Evolutionary conservation across 176 grass and related monocot genomes (phyloP), one percentile per base, ranked within the genome.

Genomic region (Zizania latifolia): DNA sequence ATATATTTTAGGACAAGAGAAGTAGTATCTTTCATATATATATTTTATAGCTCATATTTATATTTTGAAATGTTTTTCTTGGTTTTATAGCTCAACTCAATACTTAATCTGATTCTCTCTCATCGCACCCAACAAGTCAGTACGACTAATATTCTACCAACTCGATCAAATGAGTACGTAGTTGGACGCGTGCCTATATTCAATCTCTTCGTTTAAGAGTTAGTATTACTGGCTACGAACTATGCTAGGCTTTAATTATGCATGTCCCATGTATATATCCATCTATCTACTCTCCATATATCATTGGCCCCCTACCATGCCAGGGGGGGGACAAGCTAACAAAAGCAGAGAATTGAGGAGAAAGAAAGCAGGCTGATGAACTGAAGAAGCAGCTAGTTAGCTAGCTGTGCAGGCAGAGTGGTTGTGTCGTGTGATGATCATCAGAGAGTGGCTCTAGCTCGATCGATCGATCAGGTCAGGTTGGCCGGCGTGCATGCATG

Each of bases 401-500:
- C 19, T 51, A n/a, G 19, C 48, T 21, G 17, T 19, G 4, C 19
- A 16, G 21, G 48, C 22, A n/a, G 48, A 53, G 7, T 53, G 19
- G 48, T 53, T 53, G 48, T n/a, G n/a, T n/a, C n/a, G 22, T 8
- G 48, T 53, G 19, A 53, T 53, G 48, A 53, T 53, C 8, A 43
- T 41, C 1, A 1, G 15, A 53, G 48, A 62, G 55, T 65, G 72
- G 78, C 77, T 69, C 76, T 39, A 11, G 55, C 8, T 27, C 23
- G 16, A 14, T 45, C n/a, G 48, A 17, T 53, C n/a, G 48, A 53
- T 53, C 48, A 53, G 48, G 48, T 53, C 48, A 53, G 22, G 48
- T 17, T 53, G 48, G 48, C 48, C 89, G 93, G 93, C 89, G 86
- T 96, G 89, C n/a, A n/a, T n/a, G n/a, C n/a, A n/a, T n/a, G n/a